Evolutionary conservation across 1,139 yeast species (phyloP).

Genomic region (Candida albicans): DNA sequence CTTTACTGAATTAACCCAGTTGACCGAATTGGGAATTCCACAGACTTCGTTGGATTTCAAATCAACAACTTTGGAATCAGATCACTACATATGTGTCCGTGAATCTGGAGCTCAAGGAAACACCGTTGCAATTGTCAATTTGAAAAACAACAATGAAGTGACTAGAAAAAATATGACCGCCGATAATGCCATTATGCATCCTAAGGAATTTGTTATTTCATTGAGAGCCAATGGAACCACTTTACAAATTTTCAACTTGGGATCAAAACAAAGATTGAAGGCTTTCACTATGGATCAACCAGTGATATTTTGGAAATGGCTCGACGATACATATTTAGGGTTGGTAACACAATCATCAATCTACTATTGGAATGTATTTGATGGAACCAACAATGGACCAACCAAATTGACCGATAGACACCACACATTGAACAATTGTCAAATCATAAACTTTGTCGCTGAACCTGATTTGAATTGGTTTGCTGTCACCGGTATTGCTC

Average conservation of each 20-base stretch:
- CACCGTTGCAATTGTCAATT: conserved; percentile 88
- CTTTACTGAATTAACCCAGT: conserved; percentile 90
- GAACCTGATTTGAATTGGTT: conserved; percentile 88
- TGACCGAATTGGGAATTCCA: conserved; percentile 80
- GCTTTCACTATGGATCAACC: conserved; percentile 86
- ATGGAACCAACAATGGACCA: conserved; percentile 79
- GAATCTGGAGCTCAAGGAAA: conserved; percentile 76
- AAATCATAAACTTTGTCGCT: conserved; percentile 87
- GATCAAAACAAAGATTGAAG: conserved; percentile 83
- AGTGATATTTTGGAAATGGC: conserved; percentile 96
- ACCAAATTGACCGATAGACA: conserved; percentile 80
- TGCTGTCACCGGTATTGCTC: conserved; percentile 92
- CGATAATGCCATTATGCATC: conserved; percentile 97
- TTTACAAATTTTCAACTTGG: conserved; percentile 88
- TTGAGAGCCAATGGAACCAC: conserved; percentile 96
- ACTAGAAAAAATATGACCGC: conserved; percentile 93
- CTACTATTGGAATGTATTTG: conserved; percentile 82
- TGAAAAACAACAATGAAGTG: conserved; percentile 70
- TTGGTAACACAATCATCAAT: conserved; percentile 77
- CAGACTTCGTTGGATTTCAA: conserved; percentile 86
- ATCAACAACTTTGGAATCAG: conserved; percentile 92
- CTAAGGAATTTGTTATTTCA: conserved; percentile 81
- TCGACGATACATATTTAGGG: conserved; percentile 71
- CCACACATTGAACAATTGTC: conserved; percentile 73
- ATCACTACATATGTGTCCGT: conserved; percentile 84